Evolutionary conservation across 495 filamentous ascomycete species (phyloP).

Genomic region (Penicillium canariense): DNA sequence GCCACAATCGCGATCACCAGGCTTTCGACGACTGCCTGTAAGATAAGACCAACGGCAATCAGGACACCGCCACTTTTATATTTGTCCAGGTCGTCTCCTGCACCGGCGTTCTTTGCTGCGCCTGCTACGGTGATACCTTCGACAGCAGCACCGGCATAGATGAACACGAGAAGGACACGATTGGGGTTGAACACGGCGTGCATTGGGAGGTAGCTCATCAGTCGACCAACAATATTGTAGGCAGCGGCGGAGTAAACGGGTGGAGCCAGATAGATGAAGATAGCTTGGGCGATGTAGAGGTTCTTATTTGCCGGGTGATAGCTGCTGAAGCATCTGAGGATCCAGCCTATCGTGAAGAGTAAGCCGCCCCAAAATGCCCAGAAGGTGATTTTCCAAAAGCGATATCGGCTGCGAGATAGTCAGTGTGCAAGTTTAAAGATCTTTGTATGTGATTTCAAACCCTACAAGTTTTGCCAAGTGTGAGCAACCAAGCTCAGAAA

Average conservation of each 20-base stretch:
- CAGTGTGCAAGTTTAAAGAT: background rate
- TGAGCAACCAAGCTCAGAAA: slow-evolving; percentile 34
- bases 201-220: slow-evolving; percentile 50
- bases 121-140: slow-evolving; percentile 39
- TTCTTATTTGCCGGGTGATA: slow-evolving; percentile 31
- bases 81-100: slow-evolving; percentile 8
- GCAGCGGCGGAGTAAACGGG: slow-evolving; percentile 56
- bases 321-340: slow-evolving; percentile 37
- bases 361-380: slow-evolving; percentile 41
- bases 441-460: background rate
- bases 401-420: slow-evolving; percentile 27
- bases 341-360: slow-evolving; percentile 45
- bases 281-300: slow-evolving; percentile 51
- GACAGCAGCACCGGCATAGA: slow-evolving; percentile 35
- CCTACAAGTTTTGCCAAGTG: slow-evolving; percentile 41
- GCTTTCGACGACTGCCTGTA: slow-evolving; percentile 37
- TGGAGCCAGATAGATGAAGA: slow-evolving; percentile 53
- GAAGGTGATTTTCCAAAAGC: slow-evolving; percentile 45
- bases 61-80: slow-evolving; percentile 31
- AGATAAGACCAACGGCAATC: slow-evolving; percentile 32
- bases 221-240: slow-evolving; percentile 55
- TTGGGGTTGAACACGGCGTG: slow-evolving; percentile 40
- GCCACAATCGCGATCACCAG: slow-evolving; percentile 34
- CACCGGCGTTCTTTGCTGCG: slow-evolving; percentile 36
- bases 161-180: slow-evolving; percentile 34